Evolutionary conservation across 164 flowering plant species (phyloP).

Genomic region (Vitis vinifera): ASM3070453v1 NC_081821.1:12653001-12653500

Average conservation of each 20-base stretch:
- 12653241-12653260: constrained; percentile 80
- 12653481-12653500: constrained; percentile 88
- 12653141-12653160: constrained; percentile 60
- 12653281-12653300: constrained; percentile 79
- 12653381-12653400: constrained; percentile 44
- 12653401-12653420: constrained; percentile 49
- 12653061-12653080: constrained; percentile 66
- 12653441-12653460: constrained; percentile 75
- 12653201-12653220: constrained; percentile 79
- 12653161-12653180: constrained; percentile 64
- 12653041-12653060: constrained; percentile 82
- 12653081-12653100: constrained; percentile 66
- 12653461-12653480: constrained; percentile 86
- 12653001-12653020: constrained; percentile 70
- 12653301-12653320: constrained; percentile 65
- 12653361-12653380: constrained; percentile 54
- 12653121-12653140: constrained; percentile 56
- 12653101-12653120: constrained; percentile 62
- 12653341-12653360: constrained; percentile 48
- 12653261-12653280: constrained; percentile 70
- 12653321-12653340: constrained; percentile 71
- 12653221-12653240: constrained; percentile 85
- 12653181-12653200: constrained; percentile 74
- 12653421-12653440: constrained; percentile 85
- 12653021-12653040: constrained; percentile 84